Base-by-base conservation (phyloP, 192 early-diverging fungal genomes). In the Rhizoclosmatium globosum region DNA sequence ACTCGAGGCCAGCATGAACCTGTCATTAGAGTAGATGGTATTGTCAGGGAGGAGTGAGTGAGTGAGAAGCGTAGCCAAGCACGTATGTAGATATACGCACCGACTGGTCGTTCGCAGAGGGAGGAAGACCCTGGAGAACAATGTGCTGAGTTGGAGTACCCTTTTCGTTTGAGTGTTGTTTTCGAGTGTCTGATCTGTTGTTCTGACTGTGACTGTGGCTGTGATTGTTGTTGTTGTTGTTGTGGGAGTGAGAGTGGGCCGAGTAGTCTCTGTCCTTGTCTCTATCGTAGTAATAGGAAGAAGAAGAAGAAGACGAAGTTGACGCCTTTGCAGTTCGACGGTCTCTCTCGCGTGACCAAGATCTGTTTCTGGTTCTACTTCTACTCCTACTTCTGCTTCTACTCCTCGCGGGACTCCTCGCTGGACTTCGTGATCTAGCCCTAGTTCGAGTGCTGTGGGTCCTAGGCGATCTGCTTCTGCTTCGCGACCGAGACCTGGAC, bases 61-160 rank as follows among this genome's bases (percentile, higher is more conserved):
- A 31, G 62, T 64, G 21, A 64, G 62, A 15, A 64, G 39, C 13
- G 15, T 21, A 31, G 31, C 21, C 39, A 31, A 39, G 2, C 62
- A n/a, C 19, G 19, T 0, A 39, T 3, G 2, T 13, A 15, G 21
- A 38, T 41, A 9, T 21, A 73, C 21, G 58, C 17, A 31, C 68
- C 4, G 6, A 7, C 68, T 45, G 44, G 23, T 79, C 78, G 3
- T 59, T 72, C 13, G 70, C 21, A 6, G 15, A 15, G 9, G 47
- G 23, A 0, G 78, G n/a, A 23, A 79, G 64, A 31, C 78, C 78
- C 47, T 79, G 78, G 43, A 79, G 13, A 21, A 79, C 78, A 3
- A 79, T 43, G 48, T 79, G 58, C 61, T 79, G 78, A 9, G 72
- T 15, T 2, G 78, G 78, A 61, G 19, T 4, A 15, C 66, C 42